Percentiles rank a stretch among this genome's conserved stretches.
These are phyloP conservation scores for Trichoderma hamatum DNA, from an alignment of 2,329 filamentous ascomycete genomes.

Conservation along the genomic window DNA sequence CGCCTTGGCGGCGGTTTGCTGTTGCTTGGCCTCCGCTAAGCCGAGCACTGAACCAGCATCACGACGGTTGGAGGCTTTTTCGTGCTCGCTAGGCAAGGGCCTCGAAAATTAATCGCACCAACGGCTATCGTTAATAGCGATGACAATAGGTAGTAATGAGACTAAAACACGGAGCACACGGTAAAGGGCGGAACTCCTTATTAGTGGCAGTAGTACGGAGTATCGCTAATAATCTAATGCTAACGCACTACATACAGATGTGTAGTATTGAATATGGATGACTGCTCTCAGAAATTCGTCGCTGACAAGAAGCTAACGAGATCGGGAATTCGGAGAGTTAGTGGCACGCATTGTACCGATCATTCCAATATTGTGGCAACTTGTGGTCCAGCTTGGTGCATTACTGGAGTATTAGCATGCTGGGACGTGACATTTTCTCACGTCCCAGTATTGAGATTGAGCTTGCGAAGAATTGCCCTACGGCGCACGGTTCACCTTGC, in stretches of 20 bases:
- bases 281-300: not conserved
- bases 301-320: not conserved
- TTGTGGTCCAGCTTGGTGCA: not conserved
- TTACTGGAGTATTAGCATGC: not conserved
- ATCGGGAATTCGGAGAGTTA: not conserved
- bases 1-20: slow-evolving; percentile 10
- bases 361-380: not conserved
- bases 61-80: not conserved
- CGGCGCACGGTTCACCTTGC: slow-evolving; percentile 18
- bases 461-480: not conserved
- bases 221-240: not conserved
- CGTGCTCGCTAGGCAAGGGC: not conserved
- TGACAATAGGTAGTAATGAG: not conserved
- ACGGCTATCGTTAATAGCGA: not conserved
- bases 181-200: not conserved
- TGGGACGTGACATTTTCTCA: not conserved
- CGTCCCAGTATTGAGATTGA: not conserved
- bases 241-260: not conserved
- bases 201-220: not conserved
- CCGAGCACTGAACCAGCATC: not conserved
- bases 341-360: not conserved
- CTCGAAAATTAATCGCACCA: slow-evolving; percentile 6
- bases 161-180: not conserved
- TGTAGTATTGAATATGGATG: not conserved
- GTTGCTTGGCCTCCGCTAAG: not conserved